A percentile compares a stretch with the other conserved stretches of the same genome.
phyloP scores from a whole-genome alignment of 306 rosid species.

The Fragaria vesca region DNA sequence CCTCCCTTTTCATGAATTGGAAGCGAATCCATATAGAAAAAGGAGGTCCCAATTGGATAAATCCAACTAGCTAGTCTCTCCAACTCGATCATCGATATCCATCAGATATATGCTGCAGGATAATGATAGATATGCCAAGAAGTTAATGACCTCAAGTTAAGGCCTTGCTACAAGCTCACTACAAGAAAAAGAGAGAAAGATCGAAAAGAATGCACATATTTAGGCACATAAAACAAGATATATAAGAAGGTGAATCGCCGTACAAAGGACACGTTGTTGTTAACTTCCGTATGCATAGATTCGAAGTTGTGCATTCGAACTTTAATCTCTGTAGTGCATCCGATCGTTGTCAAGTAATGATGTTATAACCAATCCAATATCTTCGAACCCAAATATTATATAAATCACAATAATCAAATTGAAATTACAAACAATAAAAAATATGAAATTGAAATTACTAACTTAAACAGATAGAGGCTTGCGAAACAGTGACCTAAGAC shows the following conservation, averaged over 20 bases:
- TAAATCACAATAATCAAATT: too few species aligned
- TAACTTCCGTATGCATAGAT: slow-evolving; percentile 30
- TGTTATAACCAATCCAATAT: too few species aligned
- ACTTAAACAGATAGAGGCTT: too few species aligned
- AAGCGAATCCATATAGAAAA: slow-evolving; percentile 18
- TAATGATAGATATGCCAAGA: background rate
- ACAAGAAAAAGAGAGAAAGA: background rate
- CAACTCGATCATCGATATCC: background rate
- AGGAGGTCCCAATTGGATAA: background rate
- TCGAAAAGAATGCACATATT: background rate
- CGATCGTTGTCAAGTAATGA: background rate
- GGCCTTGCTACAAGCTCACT: too few species aligned
- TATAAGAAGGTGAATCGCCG: slow-evolving; percentile 38
- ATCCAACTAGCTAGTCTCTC: slow-evolving; percentile 27
- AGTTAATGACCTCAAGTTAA: background rate
- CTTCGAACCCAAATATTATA: too few species aligned
- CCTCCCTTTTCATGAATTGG: slow-evolving; percentile 18
- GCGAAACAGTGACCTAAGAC: too few species aligned
- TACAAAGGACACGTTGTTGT: slow-evolving; percentile 48
- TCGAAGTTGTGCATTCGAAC: background rate
- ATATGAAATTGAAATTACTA: too few species aligned
- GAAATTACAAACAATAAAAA: too few species aligned
- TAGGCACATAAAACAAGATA: background rate
- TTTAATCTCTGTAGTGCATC: background rate
- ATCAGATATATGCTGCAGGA: background rate